Percentiles rank a stretch among this genome's conserved stretches.
These are phyloP conservation scores for Mesostigma viride DNA, from an alignment of 139 green algal species.

Conservation along the genomic window DNA sequence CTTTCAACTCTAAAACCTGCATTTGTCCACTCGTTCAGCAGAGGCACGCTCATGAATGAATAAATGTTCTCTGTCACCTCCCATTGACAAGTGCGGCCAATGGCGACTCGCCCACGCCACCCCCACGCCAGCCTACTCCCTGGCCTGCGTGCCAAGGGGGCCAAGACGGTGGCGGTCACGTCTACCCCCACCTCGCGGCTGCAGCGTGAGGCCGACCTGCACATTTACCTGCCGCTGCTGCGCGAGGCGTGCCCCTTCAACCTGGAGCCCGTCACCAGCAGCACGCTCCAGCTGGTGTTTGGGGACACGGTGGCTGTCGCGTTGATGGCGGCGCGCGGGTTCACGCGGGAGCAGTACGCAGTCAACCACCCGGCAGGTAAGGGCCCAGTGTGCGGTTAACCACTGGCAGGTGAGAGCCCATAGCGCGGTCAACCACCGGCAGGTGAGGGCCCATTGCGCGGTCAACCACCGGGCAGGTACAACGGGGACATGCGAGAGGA, in stretches of 20 bases:
- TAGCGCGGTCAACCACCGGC: constrained; percentile 49
- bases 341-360: constrained; percentile 46
- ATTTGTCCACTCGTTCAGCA: too few species aligned
- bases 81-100: too few species aligned
- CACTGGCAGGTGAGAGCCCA: too few species aligned
- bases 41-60: too few species aligned
- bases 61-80: too few species aligned
- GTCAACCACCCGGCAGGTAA: constrained; percentile 49
- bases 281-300: constrained; percentile 50
- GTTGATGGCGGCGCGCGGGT: constrained; percentile 46
- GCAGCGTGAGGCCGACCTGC: constrained; percentile 34
- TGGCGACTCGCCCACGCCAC: too few species aligned
- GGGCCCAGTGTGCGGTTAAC: constrained; percentile 42
- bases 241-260: constrained; percentile 55
- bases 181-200: constrained; percentile 31
- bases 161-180: constrained; percentile 37
- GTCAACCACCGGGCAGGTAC: too few species aligned
- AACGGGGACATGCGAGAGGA: too few species aligned
- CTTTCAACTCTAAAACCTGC: too few species aligned
- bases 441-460: constrained; percentile 44
- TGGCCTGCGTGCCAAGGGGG: constrained; percentile 50
- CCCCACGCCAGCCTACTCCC: too few species aligned
- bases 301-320: constrained; percentile 50
- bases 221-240: constrained; percentile 41
- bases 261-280: constrained; percentile 48